phyloP scores from a whole-genome alignment of 805 yeast genomes.

The Saccharomycopsis sp. region DNA sequence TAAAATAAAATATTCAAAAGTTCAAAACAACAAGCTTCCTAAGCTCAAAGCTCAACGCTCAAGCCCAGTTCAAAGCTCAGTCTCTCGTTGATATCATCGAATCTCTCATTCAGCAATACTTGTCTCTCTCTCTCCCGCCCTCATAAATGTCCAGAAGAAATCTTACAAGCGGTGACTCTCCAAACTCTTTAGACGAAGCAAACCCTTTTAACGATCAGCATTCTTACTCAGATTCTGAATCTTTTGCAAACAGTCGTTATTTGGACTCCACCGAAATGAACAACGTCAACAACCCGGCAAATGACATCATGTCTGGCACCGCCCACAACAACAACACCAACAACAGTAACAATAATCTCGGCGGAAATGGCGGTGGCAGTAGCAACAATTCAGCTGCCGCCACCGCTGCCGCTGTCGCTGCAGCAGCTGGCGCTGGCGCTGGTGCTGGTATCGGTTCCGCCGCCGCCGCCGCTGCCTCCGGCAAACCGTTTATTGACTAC shows the following conservation, averaged over 20 bases:
- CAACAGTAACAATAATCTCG: not conserved
- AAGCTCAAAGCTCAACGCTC: too few relatives aligned
- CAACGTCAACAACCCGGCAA: conserved; percentile 2
- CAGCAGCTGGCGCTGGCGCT: conserved; percentile 4
- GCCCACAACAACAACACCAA: not conserved
- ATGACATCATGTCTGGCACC: conserved; percentile 7
- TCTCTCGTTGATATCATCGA: too few relatives aligned
- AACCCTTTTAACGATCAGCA: conserved; percentile 24
- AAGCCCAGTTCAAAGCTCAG: too few relatives aligned
- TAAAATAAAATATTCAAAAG: too few relatives aligned
- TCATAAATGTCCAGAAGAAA: too few relatives aligned
- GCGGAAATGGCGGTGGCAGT: not conserved
- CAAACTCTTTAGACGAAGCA: conserved; percentile 16
- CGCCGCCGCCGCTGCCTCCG: not conserved
- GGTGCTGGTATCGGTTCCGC: conserved; percentile 9
- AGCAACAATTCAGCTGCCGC: conserved; percentile 7
- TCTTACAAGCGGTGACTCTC: too few relatives aligned
- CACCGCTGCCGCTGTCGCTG: conserved; percentile 4
- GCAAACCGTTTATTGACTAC: conserved; percentile 33
- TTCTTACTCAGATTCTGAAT: conserved; percentile 18
- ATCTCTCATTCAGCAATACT: too few relatives aligned
- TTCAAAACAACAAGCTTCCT: too few relatives aligned
- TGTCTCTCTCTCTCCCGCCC: too few relatives aligned
- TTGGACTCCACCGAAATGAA: too few relatives aligned
- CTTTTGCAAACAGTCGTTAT: too few relatives aligned